A percentile compares a stretch with the other conserved stretches of the same genome.
Evolutionary conservation across 352 stramenopile species (phyloP).

Genomic region (Phytopythium chamaehyphon): DNA sequence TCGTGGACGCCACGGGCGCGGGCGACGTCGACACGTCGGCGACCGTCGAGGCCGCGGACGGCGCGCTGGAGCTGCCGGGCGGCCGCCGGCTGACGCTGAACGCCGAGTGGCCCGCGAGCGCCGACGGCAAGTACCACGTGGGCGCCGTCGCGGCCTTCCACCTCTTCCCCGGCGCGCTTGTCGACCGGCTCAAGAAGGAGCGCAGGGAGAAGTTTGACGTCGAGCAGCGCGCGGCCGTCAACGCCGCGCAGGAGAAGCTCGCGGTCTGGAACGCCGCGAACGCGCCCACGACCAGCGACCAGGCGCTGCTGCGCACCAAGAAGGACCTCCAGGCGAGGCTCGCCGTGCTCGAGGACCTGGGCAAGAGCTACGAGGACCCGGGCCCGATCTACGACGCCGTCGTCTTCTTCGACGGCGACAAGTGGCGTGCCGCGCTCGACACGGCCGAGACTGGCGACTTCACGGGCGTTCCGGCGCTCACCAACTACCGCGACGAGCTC

Average conservation of each 20-base stretch:
- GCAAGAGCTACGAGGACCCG: slow-evolving; percentile 82
- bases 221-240: slow-evolving; percentile 55
- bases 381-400: slow-evolving; percentile 93
- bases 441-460: slow-evolving; percentile 84
- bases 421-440: slow-evolving; percentile 88
- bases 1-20: slow-evolving; percentile 93
- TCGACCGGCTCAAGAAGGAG: slow-evolving; percentile 75
- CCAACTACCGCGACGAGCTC: slow-evolving; percentile 71
- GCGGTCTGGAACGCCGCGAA: slow-evolving; percentile 54
- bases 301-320: slow-evolving; percentile 38
- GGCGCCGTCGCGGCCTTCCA: slow-evolving; percentile 85
- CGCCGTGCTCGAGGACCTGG: slow-evolving; percentile 62
- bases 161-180: slow-evolving; percentile 80
- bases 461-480: slow-evolving; percentile 48
- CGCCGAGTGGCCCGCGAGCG: slow-evolving; percentile 48
- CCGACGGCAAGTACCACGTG: slow-evolving; percentile 72
- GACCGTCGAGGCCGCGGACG: slow-evolving; percentile 47
- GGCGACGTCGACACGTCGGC: slow-evolving; percentile 92
- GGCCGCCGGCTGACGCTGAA: slow-evolving; percentile 73
- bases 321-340: slow-evolving; percentile 84
- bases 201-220: slow-evolving; percentile 80
- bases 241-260: slow-evolving; percentile 62
- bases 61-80: slow-evolving; percentile 30
- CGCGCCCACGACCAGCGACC: slow-evolving; percentile 60
- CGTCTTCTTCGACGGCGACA: slow-evolving; percentile 80